Base-by-base conservation (phyloP, 805 yeast species). In the Candida patagonica region DNA sequence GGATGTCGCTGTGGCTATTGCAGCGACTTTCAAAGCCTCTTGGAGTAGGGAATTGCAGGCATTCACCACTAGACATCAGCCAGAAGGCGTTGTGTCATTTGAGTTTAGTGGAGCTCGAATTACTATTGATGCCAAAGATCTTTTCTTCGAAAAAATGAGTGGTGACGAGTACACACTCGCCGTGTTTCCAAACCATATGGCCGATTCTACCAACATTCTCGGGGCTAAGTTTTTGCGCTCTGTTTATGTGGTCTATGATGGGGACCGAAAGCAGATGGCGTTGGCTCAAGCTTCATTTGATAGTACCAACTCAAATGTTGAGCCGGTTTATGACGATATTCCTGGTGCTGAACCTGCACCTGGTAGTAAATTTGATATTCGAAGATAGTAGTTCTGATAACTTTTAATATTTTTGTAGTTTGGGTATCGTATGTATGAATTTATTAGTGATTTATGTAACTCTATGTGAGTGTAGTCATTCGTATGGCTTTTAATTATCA, bases 171-270 rank as follows among this genome's bases (percentile, higher is more conserved):
- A 33, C 23, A 21, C 35, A 16, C 27, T 37, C 15, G 25, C 43
- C 10, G 32, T 38, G 19, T 26, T 41, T 15, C 30, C 42, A 12
- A 37, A 37, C 29, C 3, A 30, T n/a, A 26, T 31, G 33, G 7
- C 34, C 17, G 3, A 10, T 6, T 29, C 35, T 13, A 23, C 21
- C 31, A 39, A 24, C 26, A 64, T 77, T 36, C 63, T 81, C 25
- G 89, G 89, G 10, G 86, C 78, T 54, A 68, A 71, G 33, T 71
- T 81, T 53, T 60, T 81, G 46, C 65, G 82, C 36, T 68, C 72
- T 34, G 80, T 77, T 3, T 82, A 80, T 53, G 69, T 73, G 22
- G 85, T 78, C n/a, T 78, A 71, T 56, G 82, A 82, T 56, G 61
- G 78, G 37, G 84, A 78, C 15, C 70, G 67, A 47, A 57, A 56